phyloP scores from a whole-genome alignment of 2,329 filamentous ascomycete species.

The Pseudogymnoascus pannorum region DNA sequence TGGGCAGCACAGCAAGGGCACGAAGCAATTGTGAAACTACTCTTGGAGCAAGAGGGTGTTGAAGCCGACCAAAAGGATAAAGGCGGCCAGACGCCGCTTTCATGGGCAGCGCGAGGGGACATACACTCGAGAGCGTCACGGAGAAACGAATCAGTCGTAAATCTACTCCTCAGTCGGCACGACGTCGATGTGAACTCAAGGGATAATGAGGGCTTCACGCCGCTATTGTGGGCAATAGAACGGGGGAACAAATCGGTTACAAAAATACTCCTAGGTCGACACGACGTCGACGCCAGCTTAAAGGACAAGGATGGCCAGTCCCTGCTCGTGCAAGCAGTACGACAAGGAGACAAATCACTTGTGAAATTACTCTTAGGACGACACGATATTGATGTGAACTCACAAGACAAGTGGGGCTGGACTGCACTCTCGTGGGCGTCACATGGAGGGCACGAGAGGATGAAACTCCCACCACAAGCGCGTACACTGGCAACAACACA shows the following conservation, averaged over 20 bases:
- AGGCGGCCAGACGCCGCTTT: neutral
- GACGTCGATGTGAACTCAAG: neutral
- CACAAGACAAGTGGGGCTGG: neutral
- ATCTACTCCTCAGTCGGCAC: neutral
- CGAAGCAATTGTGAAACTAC: constrained; percentile 16
- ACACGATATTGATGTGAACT: neutral
- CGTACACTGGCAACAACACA: too few relatives aligned
- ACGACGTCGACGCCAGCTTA: neutral
- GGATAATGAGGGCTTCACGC: neutral
- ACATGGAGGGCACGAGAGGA: neutral
- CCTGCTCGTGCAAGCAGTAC: neutral
- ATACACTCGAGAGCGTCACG: too few relatives aligned
- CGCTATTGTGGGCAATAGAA: neutral
- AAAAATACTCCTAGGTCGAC: neutral
- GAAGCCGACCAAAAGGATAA: neutral
- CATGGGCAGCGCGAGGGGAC: neutral
- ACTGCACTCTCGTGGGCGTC: neutral
- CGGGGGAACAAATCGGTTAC: neutral
- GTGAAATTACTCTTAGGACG: neutral
- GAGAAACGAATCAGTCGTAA: neutral
- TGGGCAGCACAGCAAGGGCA: constrained; percentile 19
- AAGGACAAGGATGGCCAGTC: neutral
- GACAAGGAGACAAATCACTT: neutral
- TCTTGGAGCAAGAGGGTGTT: neutral
- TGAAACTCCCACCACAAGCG: too few relatives aligned